phyloP scores from a whole-genome alignment of 495 filamentous ascomycete species.

The Pseudoneurospora amorphoporcata region DNA sequence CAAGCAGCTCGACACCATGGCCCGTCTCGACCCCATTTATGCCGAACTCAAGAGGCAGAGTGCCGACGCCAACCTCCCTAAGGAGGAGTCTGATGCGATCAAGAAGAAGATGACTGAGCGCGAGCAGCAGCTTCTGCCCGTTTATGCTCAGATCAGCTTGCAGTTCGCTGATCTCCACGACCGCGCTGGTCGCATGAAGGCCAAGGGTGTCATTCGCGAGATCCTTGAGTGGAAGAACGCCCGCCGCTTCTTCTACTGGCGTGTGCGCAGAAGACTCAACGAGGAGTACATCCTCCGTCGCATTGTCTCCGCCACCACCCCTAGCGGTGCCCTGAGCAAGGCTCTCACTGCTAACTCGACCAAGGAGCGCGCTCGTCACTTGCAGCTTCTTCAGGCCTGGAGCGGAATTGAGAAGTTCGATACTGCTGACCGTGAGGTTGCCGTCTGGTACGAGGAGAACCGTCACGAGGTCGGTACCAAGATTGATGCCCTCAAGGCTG shows the following conservation, averaged over 20 bases:
- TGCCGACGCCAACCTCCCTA: constrained; percentile 53
- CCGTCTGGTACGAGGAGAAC: constrained; percentile 97
- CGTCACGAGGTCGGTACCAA: constrained; percentile 66
- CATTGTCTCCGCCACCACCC: constrained; percentile 49
- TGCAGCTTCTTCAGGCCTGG: constrained; percentile 69
- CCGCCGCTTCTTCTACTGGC: constrained; percentile 99
- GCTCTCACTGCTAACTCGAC: constrained; percentile 32
- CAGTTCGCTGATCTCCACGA: constrained; percentile 98
- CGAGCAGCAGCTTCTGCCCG: constrained; percentile 78
- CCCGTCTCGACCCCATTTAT: constrained; percentile 78
- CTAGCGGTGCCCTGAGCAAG: constrained; percentile 19
- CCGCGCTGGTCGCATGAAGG: constrained; percentile 93
- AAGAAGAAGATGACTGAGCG: constrained; percentile 82
- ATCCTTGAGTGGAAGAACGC: constrained; percentile 78
- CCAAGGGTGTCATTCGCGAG: constrained; percentile 85
- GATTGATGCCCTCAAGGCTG: constrained; percentile 68
- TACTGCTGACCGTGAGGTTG: constrained; percentile 68
- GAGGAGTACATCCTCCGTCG: constrained; percentile 92
- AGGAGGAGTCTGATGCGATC: constrained; percentile 63
- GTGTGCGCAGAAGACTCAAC: constrained; percentile 89
- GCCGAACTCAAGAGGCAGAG: constrained; percentile 69
- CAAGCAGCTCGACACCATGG: constrained; percentile 97
- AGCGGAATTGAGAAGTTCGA: constrained; percentile 62
- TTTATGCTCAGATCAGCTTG: constrained; percentile 85
- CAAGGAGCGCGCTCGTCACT: constrained; percentile 47